These are phyloP conservation scores for Trapa bicornis DNA, from an alignment of 345 rosid species.

Conservation along the genomic window DNA sequence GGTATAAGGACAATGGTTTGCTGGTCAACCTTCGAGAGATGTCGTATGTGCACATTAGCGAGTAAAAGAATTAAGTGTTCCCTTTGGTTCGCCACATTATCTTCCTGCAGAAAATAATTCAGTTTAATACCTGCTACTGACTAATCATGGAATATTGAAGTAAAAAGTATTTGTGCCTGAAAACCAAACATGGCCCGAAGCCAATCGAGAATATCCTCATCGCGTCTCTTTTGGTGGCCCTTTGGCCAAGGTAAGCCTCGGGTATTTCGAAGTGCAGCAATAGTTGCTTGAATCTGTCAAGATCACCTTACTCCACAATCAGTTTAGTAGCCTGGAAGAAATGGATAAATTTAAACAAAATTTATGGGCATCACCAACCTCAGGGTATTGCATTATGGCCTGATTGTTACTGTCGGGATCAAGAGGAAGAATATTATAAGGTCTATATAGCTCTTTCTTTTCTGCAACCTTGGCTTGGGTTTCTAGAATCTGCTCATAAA, in stretches of 20 bases:
- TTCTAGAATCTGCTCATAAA: conserved; percentile 61
- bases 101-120: conserved; percentile 49
- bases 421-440: conserved; percentile 90
- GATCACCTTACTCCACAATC: background rate
- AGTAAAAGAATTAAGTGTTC: conserved; percentile 90
- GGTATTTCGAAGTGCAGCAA: conserved; percentile 79
- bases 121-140: background rate
- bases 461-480: conserved; percentile 89
- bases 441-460: conserved; percentile 78
- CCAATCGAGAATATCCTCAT: conserved; percentile 96
- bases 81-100: conserved; percentile 95
- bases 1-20: conserved; percentile 64
- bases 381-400: conserved; percentile 95
- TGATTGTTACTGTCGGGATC: conserved; percentile 98
- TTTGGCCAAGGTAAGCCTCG: conserved; percentile 99
- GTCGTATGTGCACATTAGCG: conserved; percentile 96
- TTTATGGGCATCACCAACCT: conserved; percentile 30
- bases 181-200: conserved; percentile 97
- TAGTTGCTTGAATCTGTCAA: conserved; percentile 83
- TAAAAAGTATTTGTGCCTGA: conserved; percentile 45
- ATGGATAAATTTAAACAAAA: background rate
- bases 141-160: background rate
- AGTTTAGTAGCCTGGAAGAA: background rate
- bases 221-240: conserved; percentile 63
- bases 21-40: conserved; percentile 89